These are phyloP conservation scores for Nicotiana benthamiana DNA, from an alignment of 257 asterid genomes.

Conservation along the genomic window DNA sequence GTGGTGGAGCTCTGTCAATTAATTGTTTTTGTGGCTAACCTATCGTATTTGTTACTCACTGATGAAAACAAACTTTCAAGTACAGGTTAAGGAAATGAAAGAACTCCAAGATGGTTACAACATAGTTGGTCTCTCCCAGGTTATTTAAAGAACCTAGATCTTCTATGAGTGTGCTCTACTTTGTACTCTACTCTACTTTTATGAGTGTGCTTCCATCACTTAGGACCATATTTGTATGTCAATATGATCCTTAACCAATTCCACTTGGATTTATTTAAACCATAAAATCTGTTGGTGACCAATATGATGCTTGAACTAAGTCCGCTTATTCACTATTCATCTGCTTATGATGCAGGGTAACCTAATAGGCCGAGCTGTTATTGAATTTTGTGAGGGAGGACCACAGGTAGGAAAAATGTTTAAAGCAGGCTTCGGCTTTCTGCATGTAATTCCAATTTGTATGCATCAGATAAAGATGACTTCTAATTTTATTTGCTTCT, in stretches of 20 bases:
- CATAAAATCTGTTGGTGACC: neutral
- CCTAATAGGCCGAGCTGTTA: conserved; percentile 84
- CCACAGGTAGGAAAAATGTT: conserved; percentile 62
- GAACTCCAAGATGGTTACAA: conserved; percentile 78
- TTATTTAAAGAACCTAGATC: conserved; percentile 15
- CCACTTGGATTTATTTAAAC: neutral
- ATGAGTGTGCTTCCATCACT: neutral
- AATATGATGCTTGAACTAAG: neutral
- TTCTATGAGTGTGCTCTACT: neutral
- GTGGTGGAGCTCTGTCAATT: conserved; percentile 27
- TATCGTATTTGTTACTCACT: neutral
- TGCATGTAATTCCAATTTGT: neutral
- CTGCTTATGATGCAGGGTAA: conserved; percentile 59
- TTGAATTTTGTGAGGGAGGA: conserved; percentile 82
- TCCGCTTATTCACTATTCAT: neutral
- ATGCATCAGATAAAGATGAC: no score
- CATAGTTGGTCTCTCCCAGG: conserved; percentile 98
- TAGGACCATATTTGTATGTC: neutral
- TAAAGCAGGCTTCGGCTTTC: neutral
- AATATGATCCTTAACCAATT: neutral
- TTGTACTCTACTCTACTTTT: no score
- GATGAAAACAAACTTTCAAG: conserved; percentile 8
- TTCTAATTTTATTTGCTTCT: neutral
- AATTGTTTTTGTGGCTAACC: conserved; percentile 12
- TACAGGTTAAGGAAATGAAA: conserved; percentile 81